Evolutionary conservation across 768 basidiomycete species (phyloP), one percentile per base, ranked within the genome.

Genomic region (Suillus decipiens): DNA sequence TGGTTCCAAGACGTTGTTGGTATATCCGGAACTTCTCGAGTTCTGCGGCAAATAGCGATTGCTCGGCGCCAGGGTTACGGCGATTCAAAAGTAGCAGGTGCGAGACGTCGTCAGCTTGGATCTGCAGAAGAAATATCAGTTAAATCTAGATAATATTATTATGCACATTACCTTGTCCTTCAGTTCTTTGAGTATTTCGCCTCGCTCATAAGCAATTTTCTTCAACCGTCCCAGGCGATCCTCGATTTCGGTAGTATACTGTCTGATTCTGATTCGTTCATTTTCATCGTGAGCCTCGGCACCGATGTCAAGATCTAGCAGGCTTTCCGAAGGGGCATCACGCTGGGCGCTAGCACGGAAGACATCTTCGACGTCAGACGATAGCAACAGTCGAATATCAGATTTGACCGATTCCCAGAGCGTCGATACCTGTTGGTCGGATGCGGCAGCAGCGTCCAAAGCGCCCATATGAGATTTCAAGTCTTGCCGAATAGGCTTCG

Each of bases 41-140:
- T 73, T 99, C 95, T 10, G 89, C 85, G 0, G 95, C 92, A 68
- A 99, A 99, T 19, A 99, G 80, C 0, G 93, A 84, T 0, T 92
- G 90, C 67, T 98, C 95, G 11, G 91, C 90, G 28, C 85, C 85
- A 15, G 86, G 81, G 67, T 95, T 91, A 31, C 95, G 89, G 37
- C 94, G 87, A 73, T 96, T 96, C 56, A 98, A 84, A 5, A 99
- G 84, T 0, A 99, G 85, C 1, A 97, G 82, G 72, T 96, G 94
- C 0, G 96, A 99, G 33, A 99, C 96, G 67, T 99, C 97, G 76
- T 99, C 97, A 33, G 83, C 81, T 86, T 98, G 97, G 54, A 97
- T 84, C 95, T 99, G 28, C 7, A 2, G 17, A 17, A 34, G 17
- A 10, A 56, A 14, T 42, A 57, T 34, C 34, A 48, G 53, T 8